Base-by-base conservation (phyloP, 257 asterid species). In the Lantana camara region DNA sequence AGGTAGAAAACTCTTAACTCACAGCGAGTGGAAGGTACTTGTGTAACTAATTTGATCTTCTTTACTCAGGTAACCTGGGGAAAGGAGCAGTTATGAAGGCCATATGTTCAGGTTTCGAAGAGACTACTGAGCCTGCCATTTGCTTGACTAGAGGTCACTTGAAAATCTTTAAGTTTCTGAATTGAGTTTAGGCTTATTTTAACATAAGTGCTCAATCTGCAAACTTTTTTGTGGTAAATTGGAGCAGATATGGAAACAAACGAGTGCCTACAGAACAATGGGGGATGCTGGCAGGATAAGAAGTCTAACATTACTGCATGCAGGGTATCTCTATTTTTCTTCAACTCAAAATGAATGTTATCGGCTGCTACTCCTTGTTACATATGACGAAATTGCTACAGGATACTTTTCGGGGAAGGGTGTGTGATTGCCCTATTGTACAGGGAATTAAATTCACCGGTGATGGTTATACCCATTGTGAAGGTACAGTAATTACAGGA, bases 231-330 rank as follows among this genome's bases (percentile, higher is more conserved):
- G 45, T 62, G 34, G 15, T 70, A 17, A 24, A 27, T 60, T 57
- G 48, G 72, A 4, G 70, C 84, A 94, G 99, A 83, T 64, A 74
- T 94, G 73, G 86, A 94, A 79, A 94, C 99, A 72, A 90, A 90
- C 41, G 96, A 94, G 74, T 94, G 99, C 68, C 62, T 86, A 57
- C 80, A 74, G 63, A 81, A 89, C 82, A 90, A 94, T 64, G 99
- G 99, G 2, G 99, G 99, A 53, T 94, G 97, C 83, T 94, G 99
- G 99, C 87, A 90, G 65, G 97, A 94, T 70, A 81, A 70, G 66
- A 67, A 82, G 71, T 72, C 92, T 22, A 94, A 94, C 52, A 64
- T 90, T 27, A 88, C 95, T 57, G 99, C 97, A 23, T 94, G 99
- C 97, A 82, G 77, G 95, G 97, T 94, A 80, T 57, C 5, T 45